A percentile compares a stretch with the other conserved stretches of the same genome.
These are phyloP conservation scores for Anacardium occidentale DNA, from an alignment of 345 rosid species.

Conservation along the genomic window DNA sequence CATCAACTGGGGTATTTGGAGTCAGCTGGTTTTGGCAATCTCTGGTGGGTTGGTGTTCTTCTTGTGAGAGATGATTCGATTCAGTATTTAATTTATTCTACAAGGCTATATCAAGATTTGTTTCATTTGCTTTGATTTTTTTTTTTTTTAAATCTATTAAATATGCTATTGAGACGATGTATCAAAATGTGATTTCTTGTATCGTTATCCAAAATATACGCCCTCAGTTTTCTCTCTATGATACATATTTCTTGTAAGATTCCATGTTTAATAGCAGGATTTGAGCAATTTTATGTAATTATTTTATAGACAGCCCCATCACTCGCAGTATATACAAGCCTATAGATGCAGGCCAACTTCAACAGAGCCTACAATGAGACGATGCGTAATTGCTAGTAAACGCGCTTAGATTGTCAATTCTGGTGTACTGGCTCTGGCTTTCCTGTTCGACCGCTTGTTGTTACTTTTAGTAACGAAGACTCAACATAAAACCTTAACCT, in stretches of 20 bases:
- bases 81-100: conserved; percentile 20
- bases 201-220: background rate
- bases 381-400: background rate
- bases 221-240: background rate
- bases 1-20: conserved; percentile 30
- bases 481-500: no score
- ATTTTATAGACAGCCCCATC: no score
- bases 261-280: no score
- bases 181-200: conserved; percentile 12
- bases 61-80: conserved; percentile 34
- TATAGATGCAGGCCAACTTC: no score
- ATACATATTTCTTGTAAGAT: background rate
- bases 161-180: conserved; percentile 22
- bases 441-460: background rate
- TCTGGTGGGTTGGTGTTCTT: conserved; percentile 47
- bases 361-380: no score
- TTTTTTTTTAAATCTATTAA: conserved; percentile 21
- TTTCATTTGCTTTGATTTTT: conserved; percentile 22
- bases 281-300: no score
- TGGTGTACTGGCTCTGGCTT: no score
- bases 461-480: no score
- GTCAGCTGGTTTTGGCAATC: conserved; percentile 40
- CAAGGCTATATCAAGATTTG: conserved; percentile 16
- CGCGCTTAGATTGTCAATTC: background rate
- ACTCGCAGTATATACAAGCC: no score